These are phyloP conservation scores for Lumnitzera racemosa DNA, from an alignment of 345 rosid genomes.

Conservation along the genomic window DNA sequence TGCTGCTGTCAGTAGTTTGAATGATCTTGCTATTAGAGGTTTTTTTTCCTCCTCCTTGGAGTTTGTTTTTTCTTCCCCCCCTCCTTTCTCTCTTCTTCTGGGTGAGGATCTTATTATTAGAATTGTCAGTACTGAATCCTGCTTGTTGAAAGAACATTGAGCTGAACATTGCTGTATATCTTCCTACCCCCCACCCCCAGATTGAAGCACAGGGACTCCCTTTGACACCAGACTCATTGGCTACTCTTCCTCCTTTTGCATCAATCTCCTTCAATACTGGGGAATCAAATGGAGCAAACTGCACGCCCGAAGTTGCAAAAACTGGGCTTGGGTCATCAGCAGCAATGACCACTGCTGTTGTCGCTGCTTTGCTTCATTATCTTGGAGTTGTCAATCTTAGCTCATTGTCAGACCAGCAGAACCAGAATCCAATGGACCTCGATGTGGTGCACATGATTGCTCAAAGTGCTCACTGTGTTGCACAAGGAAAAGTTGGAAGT, in stretches of 20 bases:
- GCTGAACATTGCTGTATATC: no score
- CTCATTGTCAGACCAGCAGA: slow-evolving; percentile 26
- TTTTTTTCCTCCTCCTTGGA: no score
- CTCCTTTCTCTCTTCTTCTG: no score
- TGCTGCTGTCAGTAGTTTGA: no score
- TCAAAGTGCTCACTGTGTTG: slow-evolving; percentile 93
- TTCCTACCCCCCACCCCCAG: slow-evolving; percentile 19
- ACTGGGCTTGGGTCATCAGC: slow-evolving; percentile 99
- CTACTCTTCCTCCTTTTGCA: slow-evolving; percentile 70
- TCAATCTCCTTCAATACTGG: slow-evolving; percentile 77
- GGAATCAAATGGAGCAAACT: slow-evolving; percentile 46
- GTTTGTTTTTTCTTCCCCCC: no score
- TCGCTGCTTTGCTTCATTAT: slow-evolving; percentile 85
- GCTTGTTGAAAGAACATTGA: no score
- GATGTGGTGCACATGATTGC: slow-evolving; percentile 80
- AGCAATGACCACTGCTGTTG: slow-evolving; percentile 95
- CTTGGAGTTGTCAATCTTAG: slow-evolving; percentile 76
- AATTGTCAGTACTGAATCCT: no score
- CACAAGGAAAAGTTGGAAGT: slow-evolving; percentile 98
- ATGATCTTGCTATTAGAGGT: no score
- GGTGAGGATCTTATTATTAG: no score
- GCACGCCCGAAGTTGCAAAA: slow-evolving; percentile 96
- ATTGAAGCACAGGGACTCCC: slow-evolving; percentile 88
- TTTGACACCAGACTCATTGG: slow-evolving; percentile 68
- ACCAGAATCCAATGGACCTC: slow-evolving; percentile 34